Evolutionary conservation across 2,329 filamentous ascomycete species (phyloP).

Genomic region (Botrytis cinerea): DNA sequence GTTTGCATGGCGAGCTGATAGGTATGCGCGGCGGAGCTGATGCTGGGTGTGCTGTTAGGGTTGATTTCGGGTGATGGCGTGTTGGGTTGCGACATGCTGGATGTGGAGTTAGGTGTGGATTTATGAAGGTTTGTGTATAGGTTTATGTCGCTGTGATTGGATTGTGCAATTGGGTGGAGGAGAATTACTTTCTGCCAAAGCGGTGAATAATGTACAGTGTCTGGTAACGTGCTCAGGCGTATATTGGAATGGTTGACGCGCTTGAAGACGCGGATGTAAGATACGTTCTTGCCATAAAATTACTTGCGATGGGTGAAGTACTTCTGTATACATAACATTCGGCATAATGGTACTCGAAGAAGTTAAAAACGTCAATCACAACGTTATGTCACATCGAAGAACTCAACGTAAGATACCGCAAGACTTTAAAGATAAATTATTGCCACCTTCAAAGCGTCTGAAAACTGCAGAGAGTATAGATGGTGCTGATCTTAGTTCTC

Average conservation of each 20-base stretch:
- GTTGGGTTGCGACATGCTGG: conserved; percentile 32
- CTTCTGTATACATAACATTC: conserved; percentile 2
- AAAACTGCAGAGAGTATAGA: conserved; percentile 37
- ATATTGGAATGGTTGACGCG: not conserved
- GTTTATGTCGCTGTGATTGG: conserved; percentile 7
- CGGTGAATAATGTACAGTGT: not conserved
- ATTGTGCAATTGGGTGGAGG: conserved; percentile 6
- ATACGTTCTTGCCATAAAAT: conserved; percentile 2
- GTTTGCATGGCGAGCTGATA: conserved; percentile 37
- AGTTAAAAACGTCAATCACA: conserved; percentile 26
- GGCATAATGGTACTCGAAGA: conserved; percentile 32
- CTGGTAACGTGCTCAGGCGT: conserved; percentile 16
- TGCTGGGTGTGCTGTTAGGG: conserved; percentile 27
- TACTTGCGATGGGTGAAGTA: not conserved
- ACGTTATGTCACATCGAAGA: conserved; percentile 35
- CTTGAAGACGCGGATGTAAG: not conserved
- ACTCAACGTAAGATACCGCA: conserved; percentile 35
- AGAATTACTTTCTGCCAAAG: conserved; percentile 8
- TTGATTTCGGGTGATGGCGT: conserved; percentile 23
- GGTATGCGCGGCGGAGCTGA: conserved; percentile 35
- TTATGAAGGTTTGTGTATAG: conserved; percentile 14
- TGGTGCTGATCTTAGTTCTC: conserved; percentile 20
- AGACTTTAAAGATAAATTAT: conserved; percentile 31
- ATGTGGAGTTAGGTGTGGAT: conserved; percentile 8
- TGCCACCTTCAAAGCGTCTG: conserved; percentile 37